Evolutionary conservation across 2,329 filamentous ascomycete species (phyloP).

Genomic region (Sphaerostilbella broomeana): DNA sequence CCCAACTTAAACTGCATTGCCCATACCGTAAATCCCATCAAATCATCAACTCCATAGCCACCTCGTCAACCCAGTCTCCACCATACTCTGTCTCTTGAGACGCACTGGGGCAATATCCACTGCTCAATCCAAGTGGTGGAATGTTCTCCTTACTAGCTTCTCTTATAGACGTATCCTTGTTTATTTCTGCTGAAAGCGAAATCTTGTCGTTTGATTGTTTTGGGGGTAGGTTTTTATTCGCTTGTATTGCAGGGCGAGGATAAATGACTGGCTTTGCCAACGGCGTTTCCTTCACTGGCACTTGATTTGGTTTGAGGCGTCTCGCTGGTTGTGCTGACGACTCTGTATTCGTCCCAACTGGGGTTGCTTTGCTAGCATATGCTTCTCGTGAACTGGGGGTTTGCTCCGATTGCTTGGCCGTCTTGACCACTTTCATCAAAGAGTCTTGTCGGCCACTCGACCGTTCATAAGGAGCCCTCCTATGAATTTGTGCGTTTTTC

Average conservation of each 20-base stretch:
- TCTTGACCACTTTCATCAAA: too few relatives aligned
- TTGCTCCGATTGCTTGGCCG: too few relatives aligned
- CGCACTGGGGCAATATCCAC: conserved; percentile 10
- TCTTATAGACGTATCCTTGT: not conserved
- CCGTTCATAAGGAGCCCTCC: too few relatives aligned
- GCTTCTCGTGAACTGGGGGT: too few relatives aligned
- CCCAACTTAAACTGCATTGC: not conserved
- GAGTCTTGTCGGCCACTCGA: too few relatives aligned
- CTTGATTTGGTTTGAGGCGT: not conserved
- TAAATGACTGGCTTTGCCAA: not conserved
- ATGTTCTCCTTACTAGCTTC: conserved; percentile 22
- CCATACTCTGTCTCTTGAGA: conserved; percentile 35
- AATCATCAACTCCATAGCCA: conserved; percentile 26
- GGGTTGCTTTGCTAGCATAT: too few relatives aligned
- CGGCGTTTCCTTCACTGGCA: not conserved
- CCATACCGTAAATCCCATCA: not conserved
- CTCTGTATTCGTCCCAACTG: too few relatives aligned
- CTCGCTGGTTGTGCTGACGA: not conserved
- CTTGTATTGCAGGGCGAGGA: not conserved
- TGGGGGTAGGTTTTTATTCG: not conserved
- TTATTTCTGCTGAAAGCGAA: not conserved
- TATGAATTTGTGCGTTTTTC: too few relatives aligned
- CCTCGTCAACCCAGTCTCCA: conserved; percentile 33
- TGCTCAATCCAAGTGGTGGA: conserved; percentile 1
- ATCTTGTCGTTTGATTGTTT: not conserved